phyloP scores from a whole-genome alignment of 176 grass and related monocot species.

The Pontederia paniculata region DNA sequence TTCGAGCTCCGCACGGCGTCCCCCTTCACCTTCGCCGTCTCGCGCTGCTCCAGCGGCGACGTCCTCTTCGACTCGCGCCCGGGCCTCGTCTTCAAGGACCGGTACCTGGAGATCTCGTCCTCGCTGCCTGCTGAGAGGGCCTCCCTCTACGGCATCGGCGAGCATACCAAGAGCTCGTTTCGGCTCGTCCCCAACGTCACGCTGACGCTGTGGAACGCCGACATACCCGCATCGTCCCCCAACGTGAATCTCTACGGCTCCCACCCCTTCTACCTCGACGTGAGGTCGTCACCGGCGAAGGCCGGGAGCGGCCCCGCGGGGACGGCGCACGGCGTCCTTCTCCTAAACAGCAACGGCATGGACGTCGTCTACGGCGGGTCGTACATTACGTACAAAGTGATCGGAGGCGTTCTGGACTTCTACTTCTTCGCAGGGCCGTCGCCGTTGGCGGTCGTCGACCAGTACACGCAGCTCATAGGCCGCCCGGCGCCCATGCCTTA shows the following conservation, averaged over 20 bases:
- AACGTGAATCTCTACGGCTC: constrained; percentile 83
- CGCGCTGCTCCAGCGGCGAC: constrained; percentile 59
- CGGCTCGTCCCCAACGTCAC: constrained; percentile 43
- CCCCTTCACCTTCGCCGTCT: constrained; percentile 59
- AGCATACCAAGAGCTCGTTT: constrained; percentile 70
- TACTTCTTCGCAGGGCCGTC: constrained; percentile 68
- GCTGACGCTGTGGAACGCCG: constrained; percentile 72
- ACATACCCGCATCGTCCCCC: constrained; percentile 16
- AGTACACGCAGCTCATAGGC: constrained; percentile 79
- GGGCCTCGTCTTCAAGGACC: constrained; percentile 45
- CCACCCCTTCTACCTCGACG: constrained; percentile 84
- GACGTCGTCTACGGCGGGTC: constrained; percentile 47
- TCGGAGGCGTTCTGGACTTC: constrained; percentile 74
- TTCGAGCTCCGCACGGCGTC: constrained; percentile 30
- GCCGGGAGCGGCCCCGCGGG: not conserved
- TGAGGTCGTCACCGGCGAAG: constrained; percentile 21
- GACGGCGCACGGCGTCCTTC: constrained; percentile 51
- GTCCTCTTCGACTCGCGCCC: constrained; percentile 47
- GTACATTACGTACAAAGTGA: constrained; percentile 66
- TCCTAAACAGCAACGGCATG: constrained; percentile 96
- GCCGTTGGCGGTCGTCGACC: constrained; percentile 52
- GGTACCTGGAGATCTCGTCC: constrained; percentile 61
- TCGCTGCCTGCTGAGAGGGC: constrained; percentile 28
- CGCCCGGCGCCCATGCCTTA: constrained; percentile 64
- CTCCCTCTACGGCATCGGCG: constrained; percentile 69